These are phyloP conservation scores for Penicillium egyptiacum DNA, from an alignment of 495 filamentous ascomycete species.

Conservation along the genomic window DNA sequence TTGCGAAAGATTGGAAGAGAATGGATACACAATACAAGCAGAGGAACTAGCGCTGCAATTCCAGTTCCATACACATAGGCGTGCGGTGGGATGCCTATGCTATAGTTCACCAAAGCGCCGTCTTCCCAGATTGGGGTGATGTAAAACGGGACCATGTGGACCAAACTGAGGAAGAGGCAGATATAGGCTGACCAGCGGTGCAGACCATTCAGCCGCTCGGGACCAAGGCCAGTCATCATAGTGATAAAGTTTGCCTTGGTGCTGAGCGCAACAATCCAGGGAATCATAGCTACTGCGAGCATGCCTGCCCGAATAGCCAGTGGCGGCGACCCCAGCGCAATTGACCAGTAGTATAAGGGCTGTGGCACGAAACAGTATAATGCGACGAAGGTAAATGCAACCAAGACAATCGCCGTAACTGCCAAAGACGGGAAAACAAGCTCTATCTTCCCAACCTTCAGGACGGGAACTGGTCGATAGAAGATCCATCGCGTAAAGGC, in stretches of 20 bases:
- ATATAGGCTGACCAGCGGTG: conserved; percentile 93
- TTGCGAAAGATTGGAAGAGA: conserved; percentile 69
- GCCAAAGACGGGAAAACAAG: conserved; percentile 75
- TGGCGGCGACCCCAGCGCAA: conserved; percentile 82
- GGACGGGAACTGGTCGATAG: conserved; percentile 76
- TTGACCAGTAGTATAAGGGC: conserved; percentile 80
- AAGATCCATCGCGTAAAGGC: conserved; percentile 81
- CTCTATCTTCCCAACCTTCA: conserved; percentile 58
- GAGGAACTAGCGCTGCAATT: conserved; percentile 78
- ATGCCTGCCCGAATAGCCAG: conserved; percentile 88
- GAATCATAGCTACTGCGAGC: conserved; percentile 90
- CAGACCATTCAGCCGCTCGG: conserved; percentile 87
- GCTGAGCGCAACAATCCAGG: conserved; percentile 86
- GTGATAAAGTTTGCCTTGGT: conserved; percentile 90
- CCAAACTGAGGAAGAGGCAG: conserved; percentile 74
- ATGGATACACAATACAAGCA: conserved; percentile 77
- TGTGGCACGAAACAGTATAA: conserved; percentile 84
- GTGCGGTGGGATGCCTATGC: conserved; percentile 58
- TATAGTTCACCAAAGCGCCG: conserved; percentile 64
- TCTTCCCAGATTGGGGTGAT: conserved; percentile 82
- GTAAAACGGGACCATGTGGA: conserved; percentile 89
- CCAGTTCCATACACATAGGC: conserved; percentile 83
- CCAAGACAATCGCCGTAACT: conserved; percentile 61
- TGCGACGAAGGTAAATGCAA: conserved; percentile 67
- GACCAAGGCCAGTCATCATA: conserved; percentile 84